phyloP scores from a whole-genome alignment of 2,329 filamentous ascomycete species.

The Exserohilum turcica region DNA sequence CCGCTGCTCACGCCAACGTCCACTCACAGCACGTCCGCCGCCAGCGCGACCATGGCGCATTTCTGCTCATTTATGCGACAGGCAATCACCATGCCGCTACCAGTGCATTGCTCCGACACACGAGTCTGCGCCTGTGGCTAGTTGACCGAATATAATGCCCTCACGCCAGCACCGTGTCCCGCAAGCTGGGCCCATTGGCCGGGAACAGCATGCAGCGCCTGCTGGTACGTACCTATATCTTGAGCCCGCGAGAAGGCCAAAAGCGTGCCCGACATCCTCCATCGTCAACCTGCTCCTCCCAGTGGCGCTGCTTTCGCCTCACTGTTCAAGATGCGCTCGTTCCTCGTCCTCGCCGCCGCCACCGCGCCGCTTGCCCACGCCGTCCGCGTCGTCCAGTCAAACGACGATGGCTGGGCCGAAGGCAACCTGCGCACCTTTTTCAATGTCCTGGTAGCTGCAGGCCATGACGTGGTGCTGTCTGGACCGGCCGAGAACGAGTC shows the following conservation, averaged over 20 bases:
- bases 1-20: constrained; percentile 23
- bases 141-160: too few species aligned
- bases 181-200: background rate
- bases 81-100: constrained; percentile 33
- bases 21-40: constrained; percentile 33
- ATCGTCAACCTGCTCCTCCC: background rate
- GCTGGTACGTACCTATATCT: too few species aligned
- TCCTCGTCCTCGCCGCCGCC: constrained; percentile 30
- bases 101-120: constrained; percentile 21
- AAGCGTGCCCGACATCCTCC: too few species aligned
- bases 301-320: constrained; percentile 7
- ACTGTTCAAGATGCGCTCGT: constrained; percentile 31
- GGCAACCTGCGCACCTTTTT: constrained; percentile 67
- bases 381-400: constrained; percentile 60
- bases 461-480: constrained; percentile 67
- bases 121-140: constrained; percentile 5
- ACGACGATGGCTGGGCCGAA: constrained; percentile 78
- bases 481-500: constrained; percentile 70
- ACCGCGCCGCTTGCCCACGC: constrained; percentile 35
- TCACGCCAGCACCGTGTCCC: too few species aligned
- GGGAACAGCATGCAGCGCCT: background rate
- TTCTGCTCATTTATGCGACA: constrained; percentile 24
- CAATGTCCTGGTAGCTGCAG: constrained; percentile 59
- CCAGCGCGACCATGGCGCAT: constrained; percentile 15
- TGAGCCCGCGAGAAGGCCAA: too few species aligned